Evolutionary conservation across 1,284 basidiomycete species (phyloP).

Genomic region (Tylopilus sp.): DNA sequence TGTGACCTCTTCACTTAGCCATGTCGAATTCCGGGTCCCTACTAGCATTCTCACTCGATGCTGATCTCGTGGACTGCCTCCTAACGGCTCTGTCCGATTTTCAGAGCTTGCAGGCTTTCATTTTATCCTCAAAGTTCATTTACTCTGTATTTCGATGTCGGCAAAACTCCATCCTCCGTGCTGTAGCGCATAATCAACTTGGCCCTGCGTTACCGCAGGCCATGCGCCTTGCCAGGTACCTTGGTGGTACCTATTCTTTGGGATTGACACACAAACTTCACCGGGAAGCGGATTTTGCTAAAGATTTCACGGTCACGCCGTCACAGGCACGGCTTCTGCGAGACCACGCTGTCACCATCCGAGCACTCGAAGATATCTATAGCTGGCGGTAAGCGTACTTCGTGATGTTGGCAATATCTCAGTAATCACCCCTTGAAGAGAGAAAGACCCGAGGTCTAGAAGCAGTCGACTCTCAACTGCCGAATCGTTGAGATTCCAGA

Average conservation of each 20-base stretch:
- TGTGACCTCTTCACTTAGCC: background rate
- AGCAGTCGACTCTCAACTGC: constrained; percentile 35
- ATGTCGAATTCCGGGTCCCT: constrained; percentile 13
- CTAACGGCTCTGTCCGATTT: constrained; percentile 43
- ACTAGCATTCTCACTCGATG: constrained; percentile 12
- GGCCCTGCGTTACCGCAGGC: constrained; percentile 48
- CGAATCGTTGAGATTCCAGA: constrained; percentile 44
- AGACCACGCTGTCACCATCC: constrained; percentile 31
- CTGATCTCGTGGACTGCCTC: constrained; percentile 44
- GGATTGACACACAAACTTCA: constrained; percentile 5
- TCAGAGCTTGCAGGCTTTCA: constrained; percentile 34
- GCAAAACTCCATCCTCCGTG: constrained; percentile 43
- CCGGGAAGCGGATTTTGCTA: background rate
- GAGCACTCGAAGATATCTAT: constrained; percentile 45
- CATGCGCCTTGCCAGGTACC: constrained; percentile 33
- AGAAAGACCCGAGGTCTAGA: constrained; percentile 43
- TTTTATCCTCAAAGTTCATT: constrained; percentile 43
- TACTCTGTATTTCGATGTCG: constrained; percentile 44
- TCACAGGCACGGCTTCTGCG: constrained; percentile 27
- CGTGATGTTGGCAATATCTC: background rate
- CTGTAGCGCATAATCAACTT: constrained; percentile 43
- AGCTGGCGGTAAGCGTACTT: constrained; percentile 44
- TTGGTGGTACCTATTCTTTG: background rate
- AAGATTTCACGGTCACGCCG: constrained; percentile 23
- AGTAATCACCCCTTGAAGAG: constrained; percentile 21